Percentiles rank a stretch among this genome's conserved stretches.
These are phyloP conservation scores for Penicillium coffeae DNA, from an alignment of 495 filamentous ascomycete genomes.

Conservation along the genomic window DNA sequence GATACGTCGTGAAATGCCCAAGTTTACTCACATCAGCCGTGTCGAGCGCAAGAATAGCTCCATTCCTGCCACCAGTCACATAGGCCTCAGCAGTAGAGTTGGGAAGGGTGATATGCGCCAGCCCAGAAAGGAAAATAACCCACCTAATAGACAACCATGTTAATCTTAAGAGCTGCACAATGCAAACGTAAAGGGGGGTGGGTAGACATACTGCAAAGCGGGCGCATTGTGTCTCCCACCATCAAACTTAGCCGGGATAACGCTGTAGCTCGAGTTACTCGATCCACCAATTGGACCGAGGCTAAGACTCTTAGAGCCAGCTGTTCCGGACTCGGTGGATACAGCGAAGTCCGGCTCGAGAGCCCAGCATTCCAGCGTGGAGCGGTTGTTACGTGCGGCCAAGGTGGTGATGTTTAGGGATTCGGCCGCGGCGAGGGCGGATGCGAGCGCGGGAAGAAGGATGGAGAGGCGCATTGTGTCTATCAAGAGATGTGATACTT, in stretches of 20 bases:
- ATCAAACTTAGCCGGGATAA: constrained; percentile 44
- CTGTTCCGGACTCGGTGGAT: constrained; percentile 39
- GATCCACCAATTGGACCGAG: constrained; percentile 28
- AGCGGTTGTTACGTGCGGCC: constrained; percentile 33
- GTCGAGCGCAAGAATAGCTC: constrained; percentile 48
- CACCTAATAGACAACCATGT: too few relatives aligned
- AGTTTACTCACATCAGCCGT: constrained; percentile 40
- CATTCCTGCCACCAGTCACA: constrained; percentile 43
- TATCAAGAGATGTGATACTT: constrained; percentile 4
- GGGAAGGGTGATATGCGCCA: constrained; percentile 49
- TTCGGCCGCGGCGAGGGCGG: constrained; percentile 14
- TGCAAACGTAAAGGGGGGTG: not conserved
- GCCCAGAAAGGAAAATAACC: constrained; percentile 49
- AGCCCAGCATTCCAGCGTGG: constrained; percentile 55
- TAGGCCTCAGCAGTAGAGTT: constrained; percentile 34
- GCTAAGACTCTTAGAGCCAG: constrained; percentile 30
- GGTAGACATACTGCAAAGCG: constrained; percentile 38
- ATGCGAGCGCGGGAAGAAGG: constrained; percentile 16
- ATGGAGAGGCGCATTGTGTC: constrained; percentile 21
- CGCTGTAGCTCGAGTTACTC: constrained; percentile 32
- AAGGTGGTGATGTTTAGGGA: constrained; percentile 43
- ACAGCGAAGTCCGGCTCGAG: constrained; percentile 36
- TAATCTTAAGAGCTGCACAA: constrained; percentile 24
- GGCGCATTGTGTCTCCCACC: constrained; percentile 53
- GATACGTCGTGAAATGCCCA: constrained; percentile 49